A percentile compares a stretch with the other conserved stretches of the same genome.
Evolutionary conservation across 306 rosid genomes (phyloP).

Genomic region (apple (Malus domestica)): ASM211411v1 NC_041794.1:32318501-32319000

Average conservation of each 20-base stretch:
- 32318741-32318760: not conserved
- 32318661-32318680: not conserved
- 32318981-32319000: too few species aligned
- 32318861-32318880: too few species aligned
- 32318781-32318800: not conserved
- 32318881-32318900: too few species aligned
- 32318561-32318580: not conserved
- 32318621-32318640: conserved; percentile 2
- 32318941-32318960: too few species aligned
- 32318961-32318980: too few species aligned
- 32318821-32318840: not conserved
- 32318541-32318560: not conserved
- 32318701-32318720: not conserved
- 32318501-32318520: conserved; percentile 46
- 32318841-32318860: too few species aligned
- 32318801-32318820: not conserved
- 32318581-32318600: conserved; percentile 23
- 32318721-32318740: not conserved
- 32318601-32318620: conserved; percentile 14
- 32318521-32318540: not conserved
- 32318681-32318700: not conserved
- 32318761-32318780: not conserved
- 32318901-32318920: too few species aligned
- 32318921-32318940: too few species aligned
- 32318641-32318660: not conserved